Evolutionary conservation across 176 grass and related monocot species (phyloP).

Genomic region (Bothriochloa decipiens): DNA sequence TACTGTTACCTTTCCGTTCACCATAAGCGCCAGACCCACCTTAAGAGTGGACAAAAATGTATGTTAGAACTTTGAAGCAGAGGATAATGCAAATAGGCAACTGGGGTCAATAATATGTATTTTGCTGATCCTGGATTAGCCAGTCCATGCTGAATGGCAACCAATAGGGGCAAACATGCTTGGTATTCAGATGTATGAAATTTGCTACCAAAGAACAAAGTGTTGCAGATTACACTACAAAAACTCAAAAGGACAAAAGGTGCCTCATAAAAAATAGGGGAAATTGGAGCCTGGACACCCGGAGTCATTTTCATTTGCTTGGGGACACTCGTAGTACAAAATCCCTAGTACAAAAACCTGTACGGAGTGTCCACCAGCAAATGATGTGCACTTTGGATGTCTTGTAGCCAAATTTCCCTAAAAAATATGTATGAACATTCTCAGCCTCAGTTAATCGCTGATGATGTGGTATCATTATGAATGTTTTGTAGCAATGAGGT

Average conservation of each 20-base stretch:
- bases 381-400: too few relatives aligned
- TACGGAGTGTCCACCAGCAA: too few relatives aligned
- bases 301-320: too few relatives aligned
- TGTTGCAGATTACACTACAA: not conserved
- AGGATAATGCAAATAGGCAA: not conserved
- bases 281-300: too few relatives aligned
- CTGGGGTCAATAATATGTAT: conserved; percentile 8
- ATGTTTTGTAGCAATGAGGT: conserved; percentile 5
- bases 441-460: conserved; percentile 9
- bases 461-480: conserved; percentile 12
- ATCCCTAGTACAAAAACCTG: too few relatives aligned
- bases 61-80: conserved; percentile 34
- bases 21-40: conserved; percentile 88
- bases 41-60: conserved; percentile 52
- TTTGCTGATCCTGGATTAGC: not conserved
- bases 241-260: not conserved
- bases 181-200: conserved; percentile 27
- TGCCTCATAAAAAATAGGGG: conserved; percentile 3
- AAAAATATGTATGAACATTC: conserved; percentile 5
- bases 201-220: conserved; percentile 26
- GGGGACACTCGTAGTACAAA: too few relatives aligned
- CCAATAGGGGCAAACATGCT: conserved; percentile 14
- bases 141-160: not conserved
- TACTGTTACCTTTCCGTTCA: conserved; percentile 69
- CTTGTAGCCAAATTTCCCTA: too few relatives aligned